phyloP scores from a whole-genome alignment of 768 basidiomycete genomes.

The Calocera cornea region DNA sequence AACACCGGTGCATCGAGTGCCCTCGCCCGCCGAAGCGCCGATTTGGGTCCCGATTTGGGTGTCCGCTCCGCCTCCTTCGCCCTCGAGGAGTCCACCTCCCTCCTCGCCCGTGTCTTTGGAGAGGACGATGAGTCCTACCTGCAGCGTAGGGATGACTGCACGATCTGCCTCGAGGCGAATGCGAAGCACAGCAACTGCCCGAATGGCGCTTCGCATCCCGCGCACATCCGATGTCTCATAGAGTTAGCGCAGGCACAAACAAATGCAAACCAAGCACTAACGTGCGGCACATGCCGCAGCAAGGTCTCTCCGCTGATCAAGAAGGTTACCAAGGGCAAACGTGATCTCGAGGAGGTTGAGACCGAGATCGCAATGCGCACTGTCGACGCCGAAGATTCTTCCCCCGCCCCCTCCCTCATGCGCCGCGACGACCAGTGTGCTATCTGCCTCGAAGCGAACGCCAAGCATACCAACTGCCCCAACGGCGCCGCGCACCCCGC shows the following conservation, averaged over 20 bases:
- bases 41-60: no score
- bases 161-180: neutral
- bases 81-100: no score
- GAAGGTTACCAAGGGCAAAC: neutral
- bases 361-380: neutral
- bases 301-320: neutral
- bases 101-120: no score
- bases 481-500: neutral
- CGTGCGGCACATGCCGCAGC: neutral
- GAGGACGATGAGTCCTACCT: no score
- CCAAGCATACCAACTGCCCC: neutral
- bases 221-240: neutral
- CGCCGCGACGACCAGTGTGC: neutral
- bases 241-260: neutral
- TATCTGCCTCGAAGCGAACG: neutral
- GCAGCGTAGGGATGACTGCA: neutral
- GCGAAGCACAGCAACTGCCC: neutral
- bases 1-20: no score
- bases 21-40: no score
- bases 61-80: no score
- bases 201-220: neutral
- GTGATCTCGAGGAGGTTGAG: neutral
- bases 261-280: neutral
- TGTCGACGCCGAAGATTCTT: neutral
- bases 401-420: neutral